Percentiles rank a stretch among this genome's conserved stretches.
phyloP scores from a whole-genome alignment of 208 protist genomes.

The Angomonas ambiguus region DNA sequence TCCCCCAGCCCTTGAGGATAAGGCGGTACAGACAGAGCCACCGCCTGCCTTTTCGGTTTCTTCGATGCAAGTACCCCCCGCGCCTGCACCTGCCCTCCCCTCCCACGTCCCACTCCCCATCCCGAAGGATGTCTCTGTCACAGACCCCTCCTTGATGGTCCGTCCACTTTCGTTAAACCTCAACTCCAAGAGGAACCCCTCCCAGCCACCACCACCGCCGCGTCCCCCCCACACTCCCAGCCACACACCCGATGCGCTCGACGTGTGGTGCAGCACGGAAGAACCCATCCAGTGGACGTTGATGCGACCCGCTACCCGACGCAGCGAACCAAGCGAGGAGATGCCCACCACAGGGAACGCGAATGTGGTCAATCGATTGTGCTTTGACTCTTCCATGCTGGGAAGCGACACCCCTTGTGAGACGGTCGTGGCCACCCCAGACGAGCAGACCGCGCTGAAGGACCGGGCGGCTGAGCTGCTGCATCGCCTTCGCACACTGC shows the following conservation, averaged over 20 bases:
- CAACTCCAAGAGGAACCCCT: background rate
- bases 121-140: background rate
- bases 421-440: background rate
- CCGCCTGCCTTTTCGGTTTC: background rate
- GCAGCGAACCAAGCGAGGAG: background rate
- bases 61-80: background rate
- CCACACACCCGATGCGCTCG: conserved; percentile 5
- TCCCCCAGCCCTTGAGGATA: conserved; percentile 7
- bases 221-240: background rate
- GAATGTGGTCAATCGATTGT: background rate
- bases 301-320: background rate
- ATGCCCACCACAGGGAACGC: background rate
- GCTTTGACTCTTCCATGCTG: background rate
- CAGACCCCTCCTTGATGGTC: background rate
- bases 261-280: conserved; percentile 42
- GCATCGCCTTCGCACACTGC: background rate
- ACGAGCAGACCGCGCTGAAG: background rate
- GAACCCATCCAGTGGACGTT: conserved; percentile 22
- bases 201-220: background rate
- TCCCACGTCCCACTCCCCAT: background rate
- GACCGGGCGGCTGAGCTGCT: conserved; percentile 8
- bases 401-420: background rate
- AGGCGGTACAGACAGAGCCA: conserved; percentile 15
- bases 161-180: background rate
- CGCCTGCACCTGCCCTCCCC: background rate